Evolutionary conservation across 1,284 basidiomycete species (phyloP).

Genomic region (Puccinia hordei): DNA sequence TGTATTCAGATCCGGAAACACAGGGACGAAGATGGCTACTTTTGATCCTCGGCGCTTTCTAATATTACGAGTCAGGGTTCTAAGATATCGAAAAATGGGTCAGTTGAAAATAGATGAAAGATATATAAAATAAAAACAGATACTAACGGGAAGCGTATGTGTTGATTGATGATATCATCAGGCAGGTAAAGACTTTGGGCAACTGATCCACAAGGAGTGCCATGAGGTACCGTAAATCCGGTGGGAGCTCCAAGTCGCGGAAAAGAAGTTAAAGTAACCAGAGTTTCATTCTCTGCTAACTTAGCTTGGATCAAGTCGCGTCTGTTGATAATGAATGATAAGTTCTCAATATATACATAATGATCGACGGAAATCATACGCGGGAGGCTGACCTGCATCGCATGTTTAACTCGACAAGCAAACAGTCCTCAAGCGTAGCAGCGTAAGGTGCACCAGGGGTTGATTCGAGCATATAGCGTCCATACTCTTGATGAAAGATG

Average conservation of each 20-base stretch:
- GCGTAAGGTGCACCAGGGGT: slow-evolving; percentile 94
- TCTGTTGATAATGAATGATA: slow-evolving; percentile 61
- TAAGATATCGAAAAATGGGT: slow-evolving; percentile 58
- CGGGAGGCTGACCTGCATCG: slow-evolving; percentile 68
- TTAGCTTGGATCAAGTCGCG: slow-evolving; percentile 81
- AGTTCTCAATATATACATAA: slow-evolving; percentile 44
- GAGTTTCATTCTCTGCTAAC: slow-evolving; percentile 81
- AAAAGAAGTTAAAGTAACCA: slow-evolving; percentile 92
- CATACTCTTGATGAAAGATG: slow-evolving; percentile 98
- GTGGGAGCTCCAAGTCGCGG: slow-evolving; percentile 85
- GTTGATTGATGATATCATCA: slow-evolving; percentile 93
- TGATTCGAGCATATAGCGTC: slow-evolving; percentile 97
- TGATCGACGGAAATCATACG: not conserved
- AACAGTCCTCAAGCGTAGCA: slow-evolving; percentile 77
- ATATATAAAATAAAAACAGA: not conserved
- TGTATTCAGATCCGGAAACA: slow-evolving; percentile 86
- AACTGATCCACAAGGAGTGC: slow-evolving; percentile 73
- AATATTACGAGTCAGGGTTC: slow-evolving; percentile 94
- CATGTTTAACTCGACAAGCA: slow-evolving; percentile 93
- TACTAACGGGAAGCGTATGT: slow-evolving; percentile 88
- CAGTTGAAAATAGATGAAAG: slow-evolving; percentile 13
- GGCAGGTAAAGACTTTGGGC: slow-evolving; percentile 92
- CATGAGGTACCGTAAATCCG: slow-evolving; percentile 85
- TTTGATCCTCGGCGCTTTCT: slow-evolving; percentile 84
- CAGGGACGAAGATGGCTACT: slow-evolving; percentile 91